Evolutionary conservation across 805 yeast species (phyloP).

Genomic region (Candida anglica): DNA sequence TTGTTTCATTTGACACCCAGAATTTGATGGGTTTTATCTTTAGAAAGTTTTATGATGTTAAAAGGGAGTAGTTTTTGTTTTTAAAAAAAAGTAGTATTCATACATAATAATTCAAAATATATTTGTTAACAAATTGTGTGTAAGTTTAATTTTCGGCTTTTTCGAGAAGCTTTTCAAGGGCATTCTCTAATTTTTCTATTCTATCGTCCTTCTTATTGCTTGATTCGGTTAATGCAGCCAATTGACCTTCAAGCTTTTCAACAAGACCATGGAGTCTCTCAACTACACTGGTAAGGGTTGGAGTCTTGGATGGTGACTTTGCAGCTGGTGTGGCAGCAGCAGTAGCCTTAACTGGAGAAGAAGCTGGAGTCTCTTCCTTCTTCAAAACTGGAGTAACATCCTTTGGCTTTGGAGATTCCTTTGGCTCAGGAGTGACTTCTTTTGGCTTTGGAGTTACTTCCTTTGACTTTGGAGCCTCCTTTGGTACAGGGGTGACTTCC

Average conservation of each 20-base stretch:
- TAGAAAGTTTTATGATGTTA: constrained; percentile 65
- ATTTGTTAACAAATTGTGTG: not conserved
- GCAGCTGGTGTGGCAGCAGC: constrained; percentile 11
- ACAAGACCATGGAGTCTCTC: constrained; percentile 63
- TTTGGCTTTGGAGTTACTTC: constrained; percentile 9
- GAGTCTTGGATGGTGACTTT: constrained; percentile 31
- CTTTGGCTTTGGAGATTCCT: not conserved
- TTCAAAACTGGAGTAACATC: constrained; percentile 3
- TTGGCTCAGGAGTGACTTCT: constrained; percentile 16
- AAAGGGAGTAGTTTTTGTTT: constrained; percentile 16
- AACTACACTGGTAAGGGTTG: constrained; percentile 68
- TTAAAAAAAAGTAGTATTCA: not conserved
- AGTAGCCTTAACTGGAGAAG: constrained; percentile 6
- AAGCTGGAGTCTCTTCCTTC: constrained; percentile 3
- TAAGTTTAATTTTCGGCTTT: too few relatives aligned
- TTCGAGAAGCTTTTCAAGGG: constrained; percentile 51
- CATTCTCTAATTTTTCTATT: constrained; percentile 53
- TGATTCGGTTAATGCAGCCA: constrained; percentile 46
- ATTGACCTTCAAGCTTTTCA: constrained; percentile 51
- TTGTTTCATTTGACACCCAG: constrained; percentile 66
- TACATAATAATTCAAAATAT: not conserved
- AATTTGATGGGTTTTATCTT: constrained; percentile 66
- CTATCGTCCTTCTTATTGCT: constrained; percentile 65
- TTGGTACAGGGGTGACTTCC: constrained; percentile 2
- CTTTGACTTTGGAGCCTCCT: constrained; percentile 8